Conservation (phyloP, 768 basidiomycete species). For the Lactarius trivialis region DNA sequence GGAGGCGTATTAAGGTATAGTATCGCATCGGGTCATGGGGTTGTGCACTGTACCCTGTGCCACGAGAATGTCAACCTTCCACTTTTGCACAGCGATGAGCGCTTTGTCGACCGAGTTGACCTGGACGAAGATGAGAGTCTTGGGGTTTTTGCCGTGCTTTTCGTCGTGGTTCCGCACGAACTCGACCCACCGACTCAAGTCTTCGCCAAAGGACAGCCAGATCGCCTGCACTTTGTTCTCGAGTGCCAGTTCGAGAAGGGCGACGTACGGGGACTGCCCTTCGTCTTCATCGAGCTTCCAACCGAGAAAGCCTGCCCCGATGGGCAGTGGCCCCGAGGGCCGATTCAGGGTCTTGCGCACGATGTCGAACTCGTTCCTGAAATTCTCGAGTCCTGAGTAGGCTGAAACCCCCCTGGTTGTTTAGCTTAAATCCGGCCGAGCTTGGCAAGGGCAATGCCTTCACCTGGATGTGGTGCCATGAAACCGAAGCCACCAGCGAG, state of each 20-base stretch:
- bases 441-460: neutral
- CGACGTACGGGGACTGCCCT: conserved; percentile 32
- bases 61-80: conserved; percentile 68
- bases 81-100: conserved; percentile 50
- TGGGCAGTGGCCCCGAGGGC: conserved; percentile 33
- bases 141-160: conserved; percentile 33
- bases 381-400: conserved; percentile 38
- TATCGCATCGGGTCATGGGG: neutral
- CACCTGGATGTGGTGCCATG: conserved; percentile 59
- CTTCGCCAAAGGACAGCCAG: conserved; percentile 68
- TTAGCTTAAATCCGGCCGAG: neutral
- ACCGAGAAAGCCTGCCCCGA: conserved; percentile 71
- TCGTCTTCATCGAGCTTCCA: conserved; percentile 65
- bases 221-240: conserved; percentile 53
- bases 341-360: conserved; percentile 41
- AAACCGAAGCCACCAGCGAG: conserved; percentile 74
- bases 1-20: neutral
- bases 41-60: conserved; percentile 54
- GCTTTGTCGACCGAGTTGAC: conserved; percentile 58
- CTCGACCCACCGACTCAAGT: conserved; percentile 53
- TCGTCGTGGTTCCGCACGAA: conserved; percentile 51
- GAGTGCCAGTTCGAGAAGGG: conserved; percentile 45
- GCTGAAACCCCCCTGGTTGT: conserved; percentile 31
- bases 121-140: conserved; percentile 57
- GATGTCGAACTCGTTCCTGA: conserved; percentile 46